Evolutionary conservation across 2,329 filamentous ascomycete genomes (phyloP).

Genomic region (Colletotrichum coccodes): DNA sequence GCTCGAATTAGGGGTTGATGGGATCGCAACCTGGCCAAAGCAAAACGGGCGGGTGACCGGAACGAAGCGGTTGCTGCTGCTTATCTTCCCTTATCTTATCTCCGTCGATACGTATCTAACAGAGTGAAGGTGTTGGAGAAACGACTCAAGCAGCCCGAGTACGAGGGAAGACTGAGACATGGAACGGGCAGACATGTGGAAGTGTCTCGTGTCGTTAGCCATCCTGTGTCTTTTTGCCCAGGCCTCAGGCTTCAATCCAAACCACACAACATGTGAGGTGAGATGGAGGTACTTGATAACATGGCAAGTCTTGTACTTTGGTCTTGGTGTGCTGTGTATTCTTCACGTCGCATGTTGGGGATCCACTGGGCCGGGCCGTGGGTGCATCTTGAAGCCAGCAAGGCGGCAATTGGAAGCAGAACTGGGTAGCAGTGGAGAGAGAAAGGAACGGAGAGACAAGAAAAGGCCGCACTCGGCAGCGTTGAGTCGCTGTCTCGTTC

Average conservation of each 20-base stretch:
- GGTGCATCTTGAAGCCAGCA: conserved; percentile 7
- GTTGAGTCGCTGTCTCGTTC: background rate
- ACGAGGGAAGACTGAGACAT: background rate
- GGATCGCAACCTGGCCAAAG: conserved; percentile 2
- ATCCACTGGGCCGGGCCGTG: conserved; percentile 9
- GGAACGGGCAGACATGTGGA: background rate
- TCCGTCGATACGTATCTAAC: background rate
- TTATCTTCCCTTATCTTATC: background rate
- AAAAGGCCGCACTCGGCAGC: conserved; percentile 7
- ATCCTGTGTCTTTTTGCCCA: background rate
- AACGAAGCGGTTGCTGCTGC: background rate
- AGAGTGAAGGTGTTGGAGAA: background rate
- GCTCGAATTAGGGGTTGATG: background rate
- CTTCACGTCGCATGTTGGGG: conserved; percentile 1
- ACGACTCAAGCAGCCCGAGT: background rate
- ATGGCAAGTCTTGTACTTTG: background rate
- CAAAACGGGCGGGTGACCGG: background rate
- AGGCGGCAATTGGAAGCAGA: background rate
- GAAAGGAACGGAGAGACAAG: background rate
- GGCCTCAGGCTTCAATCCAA: no score
- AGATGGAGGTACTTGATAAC: conserved; percentile 19
- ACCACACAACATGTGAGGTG: background rate
- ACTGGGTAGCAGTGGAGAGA: background rate
- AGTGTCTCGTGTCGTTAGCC: background rate
- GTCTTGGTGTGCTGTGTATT: background rate